Base-by-base conservation (phyloP, 78 protist species). In the Mastigamoeba balamuthi region DNA sequence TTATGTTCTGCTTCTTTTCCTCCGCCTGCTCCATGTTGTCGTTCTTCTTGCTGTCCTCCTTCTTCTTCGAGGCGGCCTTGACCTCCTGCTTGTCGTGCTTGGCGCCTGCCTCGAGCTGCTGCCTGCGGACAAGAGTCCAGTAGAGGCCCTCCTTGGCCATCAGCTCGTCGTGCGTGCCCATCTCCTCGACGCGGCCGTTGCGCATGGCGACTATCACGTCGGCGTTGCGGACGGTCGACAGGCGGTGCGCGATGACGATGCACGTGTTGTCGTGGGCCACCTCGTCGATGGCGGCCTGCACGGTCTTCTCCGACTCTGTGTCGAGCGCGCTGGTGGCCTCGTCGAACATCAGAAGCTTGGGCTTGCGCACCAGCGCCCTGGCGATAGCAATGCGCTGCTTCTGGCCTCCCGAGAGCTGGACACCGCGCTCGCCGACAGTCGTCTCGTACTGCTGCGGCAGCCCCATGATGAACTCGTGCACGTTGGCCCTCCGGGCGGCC, bases 301-400 rank as follows among this genome's bases (percentile, higher is more conserved):
- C 91, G 17, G 82, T 76, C 27, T 63, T 67, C 80, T 94, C 97
- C 28, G 89, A 66, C 69, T 91, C 84, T 0, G 96, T 82, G 76
- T 94, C 97, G 28, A 94, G 83, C 28, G 92, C 94, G 1, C 93
- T 76, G 10, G 97, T 94, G 35, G 92, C 90, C 85, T 94, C 98
- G 75, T 94, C 98, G 37, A 94, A 83, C 39, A 94, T 68, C 71
- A 94, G 73, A 48, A 94, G 80, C 66, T 72, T 76, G 35, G 95
- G 89, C 40, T 92, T 77, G 33, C 80, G 66, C 35, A 91, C 80
- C 8, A 94, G 58, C 1, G 92, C 93, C 17, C 98, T 42, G 30
- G 98, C 98, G 8, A 95, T 88, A 29, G 95, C 93, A 37, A 95
- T 80, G 65, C 96, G 82, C 74, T 95, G 95, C 83, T 88, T 84